phyloP scores from a whole-genome alignment of 441 rosid genomes.

The Syzygium syzygioides region DNA sequence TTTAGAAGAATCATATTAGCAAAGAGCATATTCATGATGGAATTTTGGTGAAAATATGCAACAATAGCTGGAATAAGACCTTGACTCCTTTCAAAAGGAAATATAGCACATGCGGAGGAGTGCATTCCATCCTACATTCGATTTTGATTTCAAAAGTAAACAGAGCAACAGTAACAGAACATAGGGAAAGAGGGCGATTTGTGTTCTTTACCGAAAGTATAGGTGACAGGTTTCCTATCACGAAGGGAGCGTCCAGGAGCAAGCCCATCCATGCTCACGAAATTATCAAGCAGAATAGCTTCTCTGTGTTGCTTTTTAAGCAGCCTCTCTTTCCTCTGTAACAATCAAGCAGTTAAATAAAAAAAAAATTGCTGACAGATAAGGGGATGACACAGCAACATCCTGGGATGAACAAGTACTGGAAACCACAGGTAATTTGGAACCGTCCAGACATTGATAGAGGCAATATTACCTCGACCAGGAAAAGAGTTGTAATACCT shows the following conservation, averaged over 20 bases:
- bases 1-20: not conserved
- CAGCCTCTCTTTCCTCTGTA: constrained; percentile 87
- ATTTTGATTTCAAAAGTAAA: not conserved
- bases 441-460: not conserved
- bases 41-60: not conserved
- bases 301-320: constrained; percentile 97
- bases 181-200: not conserved
- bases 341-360: not conserved
- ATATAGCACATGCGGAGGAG: not conserved
- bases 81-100: not conserved
- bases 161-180: not conserved
- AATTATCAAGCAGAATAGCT: constrained; percentile 90
- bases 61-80: not conserved
- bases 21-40: not conserved
- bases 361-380: not conserved
- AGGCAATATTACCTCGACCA: not conserved
- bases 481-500: constrained; percentile 43
- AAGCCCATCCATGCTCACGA: constrained; percentile 69
- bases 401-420: constrained; percentile 2
- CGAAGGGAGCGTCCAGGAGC: constrained; percentile 93
- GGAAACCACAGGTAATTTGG: not conserved
- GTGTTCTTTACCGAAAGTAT: constrained; percentile 80
- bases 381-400: not conserved
- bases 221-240: constrained; percentile 94
- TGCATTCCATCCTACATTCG: not conserved